Base-by-base conservation (phyloP, 495 filamentous ascomycete species). In the Daldinia vernicosa region DNA sequence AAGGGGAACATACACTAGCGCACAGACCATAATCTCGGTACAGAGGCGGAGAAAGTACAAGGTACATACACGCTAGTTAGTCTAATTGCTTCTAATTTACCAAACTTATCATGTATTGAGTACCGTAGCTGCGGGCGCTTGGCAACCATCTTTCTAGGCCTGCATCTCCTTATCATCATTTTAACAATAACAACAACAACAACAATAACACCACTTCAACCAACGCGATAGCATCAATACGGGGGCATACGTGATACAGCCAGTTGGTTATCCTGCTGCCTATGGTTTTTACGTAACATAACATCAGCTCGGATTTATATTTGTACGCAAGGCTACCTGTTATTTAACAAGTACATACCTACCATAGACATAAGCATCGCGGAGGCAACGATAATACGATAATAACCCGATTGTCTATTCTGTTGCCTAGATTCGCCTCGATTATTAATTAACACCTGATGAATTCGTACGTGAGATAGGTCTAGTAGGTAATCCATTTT, bases 11-110 rank as follows among this genome's bases (percentile, higher is more conserved):
- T 4, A n/a, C n/a, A n/a, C n/a, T n/a, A 15, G 24, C 30, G 70
- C 70, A 72, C 70, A 24, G 64, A 24, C 70, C 60, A 28, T 14
- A 59, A 28, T 50, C 6, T 66, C 68, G 63, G 63, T 39, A 71
- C 35, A 24, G 26, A 53, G 17, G 43, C 43, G 50, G 35, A 27
- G 35, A 57, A 60, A 33, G 47, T 67, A 61, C 47, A 35, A 27
- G 26, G 56, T 67, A 67, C 57, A 24, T 28, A 28, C 7, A 15
- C 5, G 17, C 24, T 67, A 67, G 57, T 60, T 67, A 67, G 62
- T 64, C 43, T 67, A 60, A 67, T 72, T 67, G 55, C 52, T 3
- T 53, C 6, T 60, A 60, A 60, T 60, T 40, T 60, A 45, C 56
- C 35, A 45, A 60, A 60, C 45, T 40, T 60, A 45, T 37, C 35